Evolutionary conservation across 352 stramenopile genomes (phyloP), one percentile per base, ranked within the genome.

Genomic region (Phytophthora megakarya): DNA sequence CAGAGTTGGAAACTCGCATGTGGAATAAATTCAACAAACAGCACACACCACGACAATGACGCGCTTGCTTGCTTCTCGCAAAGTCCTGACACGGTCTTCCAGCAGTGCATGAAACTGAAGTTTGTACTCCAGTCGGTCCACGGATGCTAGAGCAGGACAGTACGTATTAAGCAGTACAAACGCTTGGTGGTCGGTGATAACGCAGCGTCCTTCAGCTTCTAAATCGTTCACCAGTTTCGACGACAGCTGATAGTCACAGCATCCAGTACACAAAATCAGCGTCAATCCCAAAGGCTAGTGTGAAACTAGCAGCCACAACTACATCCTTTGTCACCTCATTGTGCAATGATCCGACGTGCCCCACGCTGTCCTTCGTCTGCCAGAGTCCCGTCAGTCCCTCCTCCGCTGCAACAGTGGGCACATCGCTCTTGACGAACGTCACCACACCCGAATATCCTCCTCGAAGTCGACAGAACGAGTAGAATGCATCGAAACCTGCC

Each of bases 121-220:
- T 55, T 97, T 97, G 67, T 92, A 96, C 53, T 89, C 78, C n/a
- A 92, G 67, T 0, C 90, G 83, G 52, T 95, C 86, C 19, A 51
- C 44, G 25, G 81, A 90, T 25, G 76, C 72, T 19, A 88, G 65
- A 7, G 89, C 87, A 25, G 89, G 89, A 28, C 88, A 96, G 65
- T 97, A 97, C 18, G 92, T 81, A 65, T 97, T 97, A 33, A 97
- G 46, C 15, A 97, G 71, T 30, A 97, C 80, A 66, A 96, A 97
- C n/a, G 84, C 67, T 44, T 79, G 59, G 60, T 97, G 89, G 57
- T 97, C 87, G 5, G 89, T 97, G 50, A 96, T 88, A 18, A 97
- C 67, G 52, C 88, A 89, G 2, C 90, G 81, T 4, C 90, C 90
- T 70, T 97, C 90, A 18, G 76, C 73, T 39, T 94, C 86, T 39